Percentiles rank a stretch among this genome's conserved stretches.
Evolutionary conservation across 257 asterid species (phyloP).

Genomic region (Lantana camara): DNA sequence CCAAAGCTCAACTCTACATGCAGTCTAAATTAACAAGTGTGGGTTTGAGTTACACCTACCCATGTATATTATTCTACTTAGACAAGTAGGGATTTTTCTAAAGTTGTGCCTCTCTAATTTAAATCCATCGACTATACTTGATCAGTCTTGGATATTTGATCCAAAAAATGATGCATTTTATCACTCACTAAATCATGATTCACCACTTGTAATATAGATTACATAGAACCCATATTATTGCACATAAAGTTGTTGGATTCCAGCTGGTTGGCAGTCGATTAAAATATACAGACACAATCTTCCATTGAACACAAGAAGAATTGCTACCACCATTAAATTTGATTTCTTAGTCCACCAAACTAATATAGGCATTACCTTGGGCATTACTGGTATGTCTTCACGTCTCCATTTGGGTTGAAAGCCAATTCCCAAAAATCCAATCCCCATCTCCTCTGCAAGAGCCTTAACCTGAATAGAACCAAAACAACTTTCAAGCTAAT

Average conservation of each 20-base stretch:
- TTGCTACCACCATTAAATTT: slow-evolving; percentile 16
- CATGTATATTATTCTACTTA: too few relatives aligned
- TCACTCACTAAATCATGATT: slow-evolving; percentile 1
- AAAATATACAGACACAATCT: neutral
- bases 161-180: slow-evolving; percentile 3
- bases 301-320: neutral
- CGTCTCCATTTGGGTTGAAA: slow-evolving; percentile 94
- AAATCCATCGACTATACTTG: neutral
- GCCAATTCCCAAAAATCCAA: slow-evolving; percentile 91
- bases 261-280: slow-evolving; percentile 15
- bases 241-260: slow-evolving; percentile 4
- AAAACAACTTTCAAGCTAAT: slow-evolving; percentile 21
- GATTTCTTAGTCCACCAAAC: neutral
- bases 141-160: neutral
- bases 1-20: too few relatives aligned
- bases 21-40: too few relatives aligned
- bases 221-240: slow-evolving; percentile 1
- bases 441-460: slow-evolving; percentile 97
- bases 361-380: slow-evolving; percentile 63
- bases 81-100: neutral
- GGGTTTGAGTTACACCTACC: too few relatives aligned
- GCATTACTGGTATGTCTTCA: slow-evolving; percentile 95
- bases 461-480: slow-evolving; percentile 75
- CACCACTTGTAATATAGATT: neutral
- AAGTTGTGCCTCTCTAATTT: neutral